Evolutionary conservation across 495 filamentous ascomycete species (phyloP).

Genomic region (Friedmanniomyces endolithicus): DNA sequence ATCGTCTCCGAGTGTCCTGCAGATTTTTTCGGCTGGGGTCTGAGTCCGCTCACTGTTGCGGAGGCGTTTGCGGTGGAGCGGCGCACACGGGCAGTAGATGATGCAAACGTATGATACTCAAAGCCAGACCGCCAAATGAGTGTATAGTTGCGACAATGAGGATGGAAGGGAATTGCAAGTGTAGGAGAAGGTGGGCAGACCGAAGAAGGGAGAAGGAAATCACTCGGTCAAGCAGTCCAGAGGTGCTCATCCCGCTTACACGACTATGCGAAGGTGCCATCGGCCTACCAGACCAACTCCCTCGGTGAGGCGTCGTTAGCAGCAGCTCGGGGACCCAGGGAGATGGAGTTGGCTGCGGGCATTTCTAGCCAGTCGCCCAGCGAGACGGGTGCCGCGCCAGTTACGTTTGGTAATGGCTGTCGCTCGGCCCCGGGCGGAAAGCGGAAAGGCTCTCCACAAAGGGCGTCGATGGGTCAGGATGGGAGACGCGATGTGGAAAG

Average conservation of each 20-base stretch:
- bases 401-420: neutral
- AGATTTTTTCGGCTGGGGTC: neutral
- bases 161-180: neutral
- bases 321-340: neutral
- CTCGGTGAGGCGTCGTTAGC: neutral
- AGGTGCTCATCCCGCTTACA: neutral
- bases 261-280: neutral
- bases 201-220: neutral
- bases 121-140: neutral
- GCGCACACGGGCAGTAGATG: neutral
- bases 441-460: neutral
- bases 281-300: neutral
- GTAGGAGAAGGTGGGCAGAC: neutral
- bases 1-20: neutral
- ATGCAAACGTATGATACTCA: neutral
- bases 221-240: neutral
- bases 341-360: neutral
- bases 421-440: neutral
- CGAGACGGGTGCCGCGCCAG: neutral
- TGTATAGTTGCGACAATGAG: neutral
- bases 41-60: neutral
- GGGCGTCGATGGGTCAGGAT: neutral
- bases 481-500: neutral
- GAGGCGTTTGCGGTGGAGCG: neutral
- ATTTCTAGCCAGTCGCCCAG: neutral